Percentiles rank a stretch among this genome's conserved stretches.
Conservation (phyloP, 345 rosid species). For the Populus alba region DNA sequence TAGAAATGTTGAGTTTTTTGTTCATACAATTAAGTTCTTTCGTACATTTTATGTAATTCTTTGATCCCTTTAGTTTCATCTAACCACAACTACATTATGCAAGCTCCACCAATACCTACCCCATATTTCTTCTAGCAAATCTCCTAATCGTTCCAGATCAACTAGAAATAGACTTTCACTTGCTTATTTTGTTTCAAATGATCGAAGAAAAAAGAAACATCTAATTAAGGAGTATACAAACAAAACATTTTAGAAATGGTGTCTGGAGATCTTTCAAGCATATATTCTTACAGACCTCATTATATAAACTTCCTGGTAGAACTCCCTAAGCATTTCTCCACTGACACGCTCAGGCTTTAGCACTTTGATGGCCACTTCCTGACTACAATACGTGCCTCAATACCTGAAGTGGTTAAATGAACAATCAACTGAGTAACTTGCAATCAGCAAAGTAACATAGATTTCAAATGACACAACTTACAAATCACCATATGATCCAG, state of each 20-base stretch:
- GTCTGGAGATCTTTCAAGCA: not conserved
- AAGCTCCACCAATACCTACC: too few species aligned
- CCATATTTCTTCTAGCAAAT: too few species aligned
- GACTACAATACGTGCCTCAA: conserved; percentile 84
- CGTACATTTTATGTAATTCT: too few species aligned
- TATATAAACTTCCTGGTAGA: conserved; percentile 91
- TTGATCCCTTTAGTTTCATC: too few species aligned
- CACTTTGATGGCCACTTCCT: conserved; percentile 91
- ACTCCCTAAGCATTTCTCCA: conserved; percentile 73
- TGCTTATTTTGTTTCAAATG: not conserved
- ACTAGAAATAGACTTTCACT: not conserved
- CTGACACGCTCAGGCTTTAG: conserved; percentile 82
- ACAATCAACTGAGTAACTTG: conserved; percentile 11
- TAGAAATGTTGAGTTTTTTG: too few species aligned
- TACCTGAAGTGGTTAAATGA: conserved; percentile 47
- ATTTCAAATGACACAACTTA: conserved; percentile 40
- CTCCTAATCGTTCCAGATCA: too few species aligned
- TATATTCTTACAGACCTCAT: conserved; percentile 64
- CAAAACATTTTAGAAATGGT: not conserved
- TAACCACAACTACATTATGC: too few species aligned
- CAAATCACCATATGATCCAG: conserved; percentile 89
- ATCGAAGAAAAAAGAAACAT: not conserved
- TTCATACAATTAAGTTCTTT: too few species aligned
- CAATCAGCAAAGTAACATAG: not conserved
- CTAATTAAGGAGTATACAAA: not conserved